A percentile compares a stretch with the other conserved stretches of the same genome.
phyloP scores from a whole-genome alignment of 2,329 filamentous ascomycete genomes.

The Exophiala dermatitidis region DNA sequence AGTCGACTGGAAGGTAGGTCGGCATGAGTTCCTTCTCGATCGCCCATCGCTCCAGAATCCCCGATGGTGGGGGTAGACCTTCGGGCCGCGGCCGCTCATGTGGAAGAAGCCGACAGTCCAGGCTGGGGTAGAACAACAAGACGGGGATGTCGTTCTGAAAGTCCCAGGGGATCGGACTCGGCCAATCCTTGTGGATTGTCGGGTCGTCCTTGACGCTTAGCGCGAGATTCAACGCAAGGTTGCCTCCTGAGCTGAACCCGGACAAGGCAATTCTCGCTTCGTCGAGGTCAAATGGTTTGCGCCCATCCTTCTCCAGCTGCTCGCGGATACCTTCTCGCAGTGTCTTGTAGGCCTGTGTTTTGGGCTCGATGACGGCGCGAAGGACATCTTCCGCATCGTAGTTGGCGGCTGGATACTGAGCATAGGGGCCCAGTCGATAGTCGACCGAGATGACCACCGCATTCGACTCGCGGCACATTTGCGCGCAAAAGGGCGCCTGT shows the following conservation, averaged over 20 bases:
- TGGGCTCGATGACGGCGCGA: slow-evolving; percentile 35
- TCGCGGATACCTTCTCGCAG: slow-evolving; percentile 21
- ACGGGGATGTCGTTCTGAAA: slow-evolving; percentile 21
- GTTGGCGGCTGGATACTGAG: slow-evolving; percentile 43
- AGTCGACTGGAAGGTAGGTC: slow-evolving; percentile 23
- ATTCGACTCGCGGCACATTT: slow-evolving; percentile 38
- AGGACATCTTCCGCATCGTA: slow-evolving; percentile 44
- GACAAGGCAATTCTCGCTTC: slow-evolving; percentile 36
- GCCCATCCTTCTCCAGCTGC: slow-evolving; percentile 14
- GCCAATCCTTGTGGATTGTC: slow-evolving; percentile 14
- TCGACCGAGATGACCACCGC: slow-evolving; percentile 42
- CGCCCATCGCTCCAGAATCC: slow-evolving; percentile 21
- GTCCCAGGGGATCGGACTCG: slow-evolving; percentile 19
- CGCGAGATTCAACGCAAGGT: slow-evolving; percentile 37
- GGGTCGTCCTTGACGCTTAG: slow-evolving; percentile 21
- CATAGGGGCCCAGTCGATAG: slow-evolving; percentile 43
- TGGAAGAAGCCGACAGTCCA: slow-evolving; percentile 24
- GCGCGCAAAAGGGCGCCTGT: slow-evolving; percentile 42
- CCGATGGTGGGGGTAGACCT: slow-evolving; percentile 18
- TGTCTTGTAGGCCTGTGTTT: slow-evolving; percentile 12
- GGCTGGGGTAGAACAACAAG: slow-evolving; percentile 26
- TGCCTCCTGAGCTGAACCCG: slow-evolving; percentile 43
- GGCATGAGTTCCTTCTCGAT: slow-evolving; percentile 26
- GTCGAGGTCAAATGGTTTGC: slow-evolving; percentile 28
- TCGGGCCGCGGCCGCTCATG: slow-evolving; percentile 22